These are phyloP conservation scores for Xylaria grammica DNA, from an alignment of 495 filamentous ascomycete species.

Conservation along the genomic window DNA sequence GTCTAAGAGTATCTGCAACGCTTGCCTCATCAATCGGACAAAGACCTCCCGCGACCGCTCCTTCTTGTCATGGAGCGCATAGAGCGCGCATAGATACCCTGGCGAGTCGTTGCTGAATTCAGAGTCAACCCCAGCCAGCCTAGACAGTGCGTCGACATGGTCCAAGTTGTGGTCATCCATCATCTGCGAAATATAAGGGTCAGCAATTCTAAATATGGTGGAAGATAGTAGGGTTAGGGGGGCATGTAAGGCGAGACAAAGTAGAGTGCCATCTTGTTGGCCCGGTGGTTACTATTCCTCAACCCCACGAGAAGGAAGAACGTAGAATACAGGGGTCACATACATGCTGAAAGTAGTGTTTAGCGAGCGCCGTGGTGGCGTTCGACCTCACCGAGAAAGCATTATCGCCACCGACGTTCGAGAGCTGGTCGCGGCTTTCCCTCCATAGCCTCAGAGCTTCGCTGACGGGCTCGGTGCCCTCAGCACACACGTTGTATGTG, in stretches of 20 bases:
- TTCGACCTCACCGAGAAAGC: not conserved
- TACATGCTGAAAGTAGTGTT: conserved; percentile 20
- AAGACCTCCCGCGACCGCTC: not conserved
- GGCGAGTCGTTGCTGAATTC: not conserved
- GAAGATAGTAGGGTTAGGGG: too few species aligned
- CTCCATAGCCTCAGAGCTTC: conserved; percentile 18
- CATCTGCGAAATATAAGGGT: too few species aligned
- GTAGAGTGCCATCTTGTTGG: too few species aligned
- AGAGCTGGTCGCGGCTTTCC: conserved; percentile 9
- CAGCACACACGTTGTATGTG: not conserved
- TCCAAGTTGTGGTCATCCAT: conserved; percentile 7
- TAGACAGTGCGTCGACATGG: conserved; percentile 6
- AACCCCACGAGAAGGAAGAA: too few species aligned
- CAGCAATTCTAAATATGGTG: too few species aligned
- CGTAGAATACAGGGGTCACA: too few species aligned
- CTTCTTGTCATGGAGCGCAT: not conserved
- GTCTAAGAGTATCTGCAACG: not conserved
- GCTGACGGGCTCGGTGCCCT: conserved; percentile 16
- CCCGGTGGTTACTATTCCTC: too few species aligned
- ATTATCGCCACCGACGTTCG: conserved; percentile 10
- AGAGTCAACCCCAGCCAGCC: not conserved
- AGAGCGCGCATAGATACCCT: conserved; percentile 3
- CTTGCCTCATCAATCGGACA: not conserved
- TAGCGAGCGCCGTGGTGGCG: conserved; percentile 10
- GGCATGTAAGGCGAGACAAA: too few species aligned